Evolutionary conservation across 108 stramenopile species (phyloP), one percentile per base, ranked within the genome.

Genomic region (Cylindrotheca fusiformis): DNA sequence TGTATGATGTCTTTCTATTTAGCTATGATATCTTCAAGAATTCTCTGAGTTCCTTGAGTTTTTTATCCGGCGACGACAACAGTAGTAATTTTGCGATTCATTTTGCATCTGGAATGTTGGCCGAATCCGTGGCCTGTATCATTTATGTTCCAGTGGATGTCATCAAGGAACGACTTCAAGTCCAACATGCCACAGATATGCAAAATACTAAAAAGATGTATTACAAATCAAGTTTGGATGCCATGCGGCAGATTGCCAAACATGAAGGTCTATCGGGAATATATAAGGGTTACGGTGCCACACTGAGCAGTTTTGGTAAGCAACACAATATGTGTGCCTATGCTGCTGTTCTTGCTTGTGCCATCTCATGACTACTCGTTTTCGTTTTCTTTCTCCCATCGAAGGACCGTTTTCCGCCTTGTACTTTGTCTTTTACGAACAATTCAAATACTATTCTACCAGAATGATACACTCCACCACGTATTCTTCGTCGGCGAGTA

Each of bases 71-170:
- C 25, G 33, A n/a, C 18, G 59, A 56, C 18, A 27, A 29, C 4
- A 28, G 33, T 45, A 25, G 55, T 26, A 73, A 78, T 24, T 87
- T 87, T 65, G 55, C 48, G 0, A 61, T 87, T 41, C 88, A 91
- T 76, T 90, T 95, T 59, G 27, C 73, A 20, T 54, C 78, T 2
- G 94, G 94, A 3, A 74, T 97, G 74, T 44, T 92, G 18, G 95
- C 95, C 25, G 97, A 95, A 83, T 71, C 91, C 5, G 54, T 95
- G 21, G 88, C 96, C 28, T 99, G 99, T 74, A 66, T 97, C 14
- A 66, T 99, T 31, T 99, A 91, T 58, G 96, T 99, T 14, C 99
- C 99, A 2, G 94, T 98, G 4, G 99, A 99, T 74, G 99, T 99
- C 24, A 77, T 98, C 3, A 99, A 99, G 72, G 99, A 98, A 74